Evolutionary conservation across 371 early-diverging fungal species (phyloP), one percentile per base, ranked within the genome.

Genomic region (Syncephalis plumigaleata): DNA sequence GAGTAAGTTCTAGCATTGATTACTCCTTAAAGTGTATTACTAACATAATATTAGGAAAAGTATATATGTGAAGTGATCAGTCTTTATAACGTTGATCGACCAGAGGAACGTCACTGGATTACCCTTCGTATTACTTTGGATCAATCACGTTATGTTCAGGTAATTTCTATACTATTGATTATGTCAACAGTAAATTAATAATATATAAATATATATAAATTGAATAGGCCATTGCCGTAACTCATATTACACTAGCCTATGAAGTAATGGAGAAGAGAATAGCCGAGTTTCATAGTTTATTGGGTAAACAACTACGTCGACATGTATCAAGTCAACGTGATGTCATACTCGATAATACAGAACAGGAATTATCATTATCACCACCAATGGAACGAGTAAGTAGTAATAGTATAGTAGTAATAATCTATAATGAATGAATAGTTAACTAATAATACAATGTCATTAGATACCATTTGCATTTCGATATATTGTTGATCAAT

Each of bases 51-150:
- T 3, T 52, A 77, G 74, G 79, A 81, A 45, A 75, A 74, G 48
- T 82, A 79, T 47, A 56, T 78, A 15, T 64, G 73, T 44, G 80
- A 79, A 54, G 69, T 75, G 52, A 53, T 81, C 16, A 73, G 69
- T 1, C 55, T 82, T 1, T 81, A 81, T 58, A 79, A 79, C 55
- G 58, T 60, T 16, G 62, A 64, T 2, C 57, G 77, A 24, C 81
- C 76, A 4, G 54, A 63, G 17, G 83, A 82, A 55, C 71, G 71
- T 53, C 64, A 66, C 39, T 70, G 65, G 56, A 60, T 82, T 17
- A 64, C 66, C 0, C 45, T 79, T 17, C 65, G 70, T 21, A 56
- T 82, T 50, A 68, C 69, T 39, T 72, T 81, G 51, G 81, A 81
- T 9, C 64, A 75, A 42, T 53, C 75, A 21, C 56, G 55, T 25